phyloP scores from a whole-genome alignment of 139 green algal genomes.

The Pycnococcus provasolii region DNA sequence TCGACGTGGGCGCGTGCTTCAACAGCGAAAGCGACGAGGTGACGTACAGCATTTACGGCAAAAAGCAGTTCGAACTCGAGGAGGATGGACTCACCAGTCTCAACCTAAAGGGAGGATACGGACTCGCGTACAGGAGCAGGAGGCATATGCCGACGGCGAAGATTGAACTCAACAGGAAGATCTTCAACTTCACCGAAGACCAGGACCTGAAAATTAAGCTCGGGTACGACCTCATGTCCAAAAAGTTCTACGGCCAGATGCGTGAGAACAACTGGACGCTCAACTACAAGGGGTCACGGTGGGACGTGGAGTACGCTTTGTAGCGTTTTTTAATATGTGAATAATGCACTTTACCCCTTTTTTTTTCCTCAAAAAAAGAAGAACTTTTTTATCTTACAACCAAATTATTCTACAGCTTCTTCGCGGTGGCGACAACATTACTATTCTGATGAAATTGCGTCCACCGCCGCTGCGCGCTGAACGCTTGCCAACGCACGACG shows the following conservation, averaged over 20 bases:
- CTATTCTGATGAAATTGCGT: too few relatives aligned
- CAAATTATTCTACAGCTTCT: too few relatives aligned
- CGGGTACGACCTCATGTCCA: conserved; percentile 35
- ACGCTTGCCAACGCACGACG: background rate
- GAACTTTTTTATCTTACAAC: too few relatives aligned
- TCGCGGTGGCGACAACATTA: too few relatives aligned
- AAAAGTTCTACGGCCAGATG: conserved; percentile 36
- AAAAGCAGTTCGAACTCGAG: conserved; percentile 41
- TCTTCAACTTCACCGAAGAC: conserved; percentile 61
- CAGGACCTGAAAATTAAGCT: conserved; percentile 53
- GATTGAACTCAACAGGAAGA: conserved; percentile 45
- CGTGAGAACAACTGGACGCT: conserved; percentile 63
- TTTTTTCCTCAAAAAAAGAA: too few relatives aligned
- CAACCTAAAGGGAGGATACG: conserved; percentile 33
- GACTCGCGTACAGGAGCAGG: conserved; percentile 10
- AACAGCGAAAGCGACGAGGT: conserved; percentile 32
- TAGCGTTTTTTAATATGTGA: background rate
- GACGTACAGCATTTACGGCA: conserved; percentile 30
- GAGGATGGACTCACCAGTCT: conserved; percentile 37
- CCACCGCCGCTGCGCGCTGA: too few relatives aligned
- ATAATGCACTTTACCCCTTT: too few relatives aligned
- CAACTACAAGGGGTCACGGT: conserved; percentile 33
- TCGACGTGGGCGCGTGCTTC: conserved; percentile 37
- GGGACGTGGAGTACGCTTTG: conserved; percentile 32
- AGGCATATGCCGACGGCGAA: background rate